Base-by-base conservation (phyloP, 2,329 filamentous ascomycete species). In the Penicillium sp. region DNA sequence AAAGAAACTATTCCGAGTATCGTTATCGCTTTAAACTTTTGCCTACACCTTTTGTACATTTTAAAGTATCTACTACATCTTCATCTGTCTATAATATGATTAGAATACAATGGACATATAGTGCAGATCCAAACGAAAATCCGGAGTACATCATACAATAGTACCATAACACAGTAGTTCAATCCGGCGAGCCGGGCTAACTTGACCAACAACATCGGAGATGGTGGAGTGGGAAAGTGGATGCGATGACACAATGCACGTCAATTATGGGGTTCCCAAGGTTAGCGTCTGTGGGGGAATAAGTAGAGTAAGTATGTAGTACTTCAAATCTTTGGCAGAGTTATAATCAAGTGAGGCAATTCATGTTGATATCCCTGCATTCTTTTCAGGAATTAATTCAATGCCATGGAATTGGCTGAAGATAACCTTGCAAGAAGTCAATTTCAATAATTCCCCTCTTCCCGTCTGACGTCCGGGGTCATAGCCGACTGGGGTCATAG, bases 61-160 rank as follows among this genome's bases (percentile, higher is more conserved):
- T 1, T 21, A 4, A 13, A 21, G n/a, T 13, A 13, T 28, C 17
- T 19, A 2, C 22, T 24, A 13, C 28, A 19, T 19, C n/a, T 13
- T n/a, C 4, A 32, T 19, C 4, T 24, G 4, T 26, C 9, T 41
- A 15, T 29, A 9, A 6, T n/a, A 17, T 17, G 15, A 26, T 9
- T 34, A 33, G 10, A 26, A 4, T 17, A 31, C 2, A 6, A 43
- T 31, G 26, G 22, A 24, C 43, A 15, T 34, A 33, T 12, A 42
- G n/a, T 45, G 46, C 5, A 13, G 46, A 48, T 45, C 48, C 3
- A 43, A 34, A 17, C n/a, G 37, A 26, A 46, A 46, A 41, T 50
- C 43, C 10, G 35, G 41, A 49, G 35, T 35, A 46, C 19, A 31
- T 43, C n/a, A 6, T 32, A 10, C 41, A 42, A 39, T 48, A 22